Conservation (phyloP, 2,329 filamentous ascomycete genomes). For the Trichoderma guizhouense region DNA sequence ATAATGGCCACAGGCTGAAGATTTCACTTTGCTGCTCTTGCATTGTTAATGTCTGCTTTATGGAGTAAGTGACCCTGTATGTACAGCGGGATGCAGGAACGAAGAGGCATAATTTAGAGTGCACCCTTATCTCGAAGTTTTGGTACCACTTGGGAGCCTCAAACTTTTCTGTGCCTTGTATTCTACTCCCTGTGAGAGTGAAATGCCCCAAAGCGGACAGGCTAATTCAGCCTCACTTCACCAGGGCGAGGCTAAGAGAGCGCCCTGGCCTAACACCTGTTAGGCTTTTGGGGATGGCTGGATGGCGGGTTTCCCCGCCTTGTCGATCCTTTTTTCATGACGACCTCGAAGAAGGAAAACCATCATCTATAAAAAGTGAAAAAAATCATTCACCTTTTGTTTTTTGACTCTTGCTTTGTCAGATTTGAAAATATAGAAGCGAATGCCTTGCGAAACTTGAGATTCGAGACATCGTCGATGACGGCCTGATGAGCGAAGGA, state of each 20-base stretch:
- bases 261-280: not conserved
- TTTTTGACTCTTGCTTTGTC: not conserved
- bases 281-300: not conserved
- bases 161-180: not conserved
- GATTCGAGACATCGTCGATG: not conserved
- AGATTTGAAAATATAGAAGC: not conserved
- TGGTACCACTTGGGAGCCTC: not conserved
- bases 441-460: no score
- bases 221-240: constrained; percentile 1
- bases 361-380: not conserved
- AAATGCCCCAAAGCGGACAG: not conserved
- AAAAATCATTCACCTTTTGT: no score
- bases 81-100: no score
- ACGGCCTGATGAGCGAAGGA: not conserved
- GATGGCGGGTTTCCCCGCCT: not conserved
- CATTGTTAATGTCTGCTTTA: not conserved
- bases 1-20: not conserved
- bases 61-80: not conserved
- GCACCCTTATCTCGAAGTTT: not conserved
- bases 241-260: not conserved
- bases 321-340: not conserved
- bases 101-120: not conserved
- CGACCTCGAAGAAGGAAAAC: not conserved
- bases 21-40: not conserved
- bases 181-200: not conserved